Conservation (phyloP, 108 stramenopile species). For the Skeletonema potamos region DNA sequence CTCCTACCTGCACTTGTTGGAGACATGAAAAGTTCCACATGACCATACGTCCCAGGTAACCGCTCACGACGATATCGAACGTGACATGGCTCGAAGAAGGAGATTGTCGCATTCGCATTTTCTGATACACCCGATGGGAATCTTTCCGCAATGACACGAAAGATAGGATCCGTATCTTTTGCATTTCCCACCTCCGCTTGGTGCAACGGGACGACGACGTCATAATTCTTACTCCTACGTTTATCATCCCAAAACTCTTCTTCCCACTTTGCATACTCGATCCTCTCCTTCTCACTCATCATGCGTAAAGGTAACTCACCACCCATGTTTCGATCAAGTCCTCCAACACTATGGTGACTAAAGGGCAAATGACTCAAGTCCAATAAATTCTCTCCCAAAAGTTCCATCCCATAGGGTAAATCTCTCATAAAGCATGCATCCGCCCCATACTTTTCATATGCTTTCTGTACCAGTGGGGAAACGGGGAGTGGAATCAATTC, state of each 20-base stretch:
- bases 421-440: conserved; percentile 25
- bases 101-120: neutral
- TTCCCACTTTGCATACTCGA: neutral
- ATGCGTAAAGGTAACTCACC: conserved; percentile 11
- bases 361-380: conserved; percentile 33
- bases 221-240: neutral
- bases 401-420: conserved; percentile 28
- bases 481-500: conserved; percentile 17
- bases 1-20: conserved; percentile 18
- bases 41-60: conserved; percentile 5
- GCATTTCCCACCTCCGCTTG: neutral
- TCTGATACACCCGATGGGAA: neutral
- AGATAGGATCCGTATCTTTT: neutral
- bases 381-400: conserved; percentile 28
- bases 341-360: conserved; percentile 27
- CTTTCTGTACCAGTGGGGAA: neutral
- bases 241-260: neutral
- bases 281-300: conserved; percentile 5
- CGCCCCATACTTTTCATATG: neutral
- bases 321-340: conserved; percentile 4
- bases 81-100: conserved; percentile 13
- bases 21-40: conserved; percentile 23
- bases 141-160: neutral
- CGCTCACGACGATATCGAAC: conserved; percentile 17
- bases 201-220: neutral